Percentiles rank a stretch among this genome's conserved stretches.
These are phyloP conservation scores for Wickerhamomyces chambardii DNA, from an alignment of 805 yeast genomes.

Conservation along the genomic window DNA sequence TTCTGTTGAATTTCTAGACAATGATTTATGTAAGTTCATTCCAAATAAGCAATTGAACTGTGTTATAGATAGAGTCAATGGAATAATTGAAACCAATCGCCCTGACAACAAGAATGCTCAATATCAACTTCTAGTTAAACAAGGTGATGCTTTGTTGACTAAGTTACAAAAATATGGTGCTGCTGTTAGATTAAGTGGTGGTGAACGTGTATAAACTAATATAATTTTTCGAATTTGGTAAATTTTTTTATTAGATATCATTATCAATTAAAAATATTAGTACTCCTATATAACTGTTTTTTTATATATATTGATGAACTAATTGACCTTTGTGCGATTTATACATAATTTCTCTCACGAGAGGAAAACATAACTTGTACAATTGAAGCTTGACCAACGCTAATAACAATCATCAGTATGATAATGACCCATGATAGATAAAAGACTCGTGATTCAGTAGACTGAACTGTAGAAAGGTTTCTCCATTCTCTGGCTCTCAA, in stretches of 20 bases:
- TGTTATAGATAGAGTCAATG: conserved; percentile 92
- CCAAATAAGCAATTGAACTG: conserved; percentile 93
- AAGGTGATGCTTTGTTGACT: conserved; percentile 87
- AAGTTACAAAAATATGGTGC: conserved; percentile 96
- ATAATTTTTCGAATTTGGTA: too few relatives aligned
- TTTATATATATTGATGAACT: too few relatives aligned
- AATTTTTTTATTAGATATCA: neutral
- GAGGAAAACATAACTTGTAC: conserved; percentile 73
- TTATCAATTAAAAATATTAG: too few relatives aligned
- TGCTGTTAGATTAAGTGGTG: conserved; percentile 91
- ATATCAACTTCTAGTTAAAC: conserved; percentile 80
- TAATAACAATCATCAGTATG: conserved; percentile 66
- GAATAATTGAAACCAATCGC: conserved; percentile 89
- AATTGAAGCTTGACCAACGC: conserved; percentile 66
- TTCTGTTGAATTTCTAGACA: conserved; percentile 77
- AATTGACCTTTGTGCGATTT: too few relatives aligned
- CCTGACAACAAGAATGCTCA: conserved; percentile 96
- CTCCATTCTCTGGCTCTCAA: conserved; percentile 95
- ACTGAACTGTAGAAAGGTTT: conserved; percentile 84
- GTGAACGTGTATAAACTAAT: conserved; percentile 48
- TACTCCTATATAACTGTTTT: too few relatives aligned
- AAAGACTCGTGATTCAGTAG: conserved; percentile 71
- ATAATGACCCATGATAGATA: conserved; percentile 70
- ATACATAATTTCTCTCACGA: conserved; percentile 31
- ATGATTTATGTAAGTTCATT: conserved; percentile 80